Base-by-base conservation (phyloP, 2,329 filamentous ascomycete genomes). In the Colletotrichum lindemuthianum region DNA sequence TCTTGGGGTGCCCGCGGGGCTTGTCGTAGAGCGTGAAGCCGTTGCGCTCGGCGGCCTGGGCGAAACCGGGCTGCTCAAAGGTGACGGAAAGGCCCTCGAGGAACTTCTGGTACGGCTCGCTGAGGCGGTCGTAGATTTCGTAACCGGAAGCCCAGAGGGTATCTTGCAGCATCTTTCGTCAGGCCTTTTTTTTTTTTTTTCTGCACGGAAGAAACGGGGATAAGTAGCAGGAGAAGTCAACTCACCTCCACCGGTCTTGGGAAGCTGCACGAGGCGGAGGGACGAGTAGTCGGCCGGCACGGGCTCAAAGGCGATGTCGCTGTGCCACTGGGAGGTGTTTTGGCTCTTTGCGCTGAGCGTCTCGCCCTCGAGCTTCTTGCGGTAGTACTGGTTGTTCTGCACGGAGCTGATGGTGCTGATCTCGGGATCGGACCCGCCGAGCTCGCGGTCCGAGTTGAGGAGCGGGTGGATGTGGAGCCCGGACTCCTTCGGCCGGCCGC, bases 101-200 rank as follows among this genome's bases (percentile, higher is more conserved):
- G 70, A 87, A 84, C 49, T 78, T 77, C 66, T 82, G 82, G 65
- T 84, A 84, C 0, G 83, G 74, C 9, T 76, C 71, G 2, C 81
- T 84, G 48, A 88, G 76, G 5, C 84, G 79, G 69, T 88, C 86
- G 59, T 86, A 88, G 13, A 87, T 70, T 57, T 88, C 86, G 67
- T 89, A 89, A 2, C 85, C 86, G 1, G 84, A 87, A 0, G 86
- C 86, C 86, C 86, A 89, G 6, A 89, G 79, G 11, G 87, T 88
- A 70, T 89, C 85, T 58, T 1, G 6, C 5, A 8, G 32, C 8
- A 11, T 8, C 2, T 44, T 2, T 54, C 15, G 37, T 48, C 10
- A 51, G 37, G 6, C 40, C 12, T n/a, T n/a, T n/a, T n/a, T n/a
- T n/a, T n/a, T n/a, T 39, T 12, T 39, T 39, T 39, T 12, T 39